Evolutionary conservation across 2,329 filamentous ascomycete genomes (phyloP), one percentile per base, ranked within the genome.

Genomic region (Alternaria atra): DNA sequence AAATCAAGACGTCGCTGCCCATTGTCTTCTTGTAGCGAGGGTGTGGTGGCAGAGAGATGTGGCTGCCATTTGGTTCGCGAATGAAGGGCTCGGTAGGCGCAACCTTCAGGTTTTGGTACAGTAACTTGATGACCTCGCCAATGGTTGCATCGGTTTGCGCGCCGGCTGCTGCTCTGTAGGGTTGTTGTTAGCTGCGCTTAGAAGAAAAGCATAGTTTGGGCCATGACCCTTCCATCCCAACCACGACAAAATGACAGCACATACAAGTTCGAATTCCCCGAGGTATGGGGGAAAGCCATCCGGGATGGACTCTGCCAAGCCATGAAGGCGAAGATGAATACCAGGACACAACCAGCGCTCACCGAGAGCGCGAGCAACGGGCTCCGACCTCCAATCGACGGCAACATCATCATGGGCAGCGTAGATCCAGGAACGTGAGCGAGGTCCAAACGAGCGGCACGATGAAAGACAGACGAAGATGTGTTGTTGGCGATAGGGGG

Each of bases 321-420:
- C 62, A 77, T 67, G 39, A 78, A 71, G 29, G 72, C 76, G 30
- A 78, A 73, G 55, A 76, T 66, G 60, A 78, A 74, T 47, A 77
- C 57, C 23, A 78, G 61, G 17, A 76, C 66, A 29, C 65, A 67
- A 27, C 70, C 73, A n/a, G 74, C 73, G 59, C 70, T 70, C 54
- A 71, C 67, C 27, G 74, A 73, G 32, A 78, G 69, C 50, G 63
- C 64, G 42, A 76, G 70, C 52, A 78, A 64, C 53, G 74, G 74
- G 60, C 68, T 74, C 44, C 74, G 73, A 52, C 72, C 68, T 60
- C 73, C 73, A 44, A 68, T 61, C 52, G 72, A 64, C 25, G 74
- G 67, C 60, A 77, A 61, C 74, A 77, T 75, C 65, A 69, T 74
- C 57, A 51, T 70, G 60, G 52, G 43, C 46, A 52, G 53, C 55